Percentiles rank a stretch among this genome's conserved stretches.
Evolutionary conservation across 139 green algal genomes (phyloP).

Genomic region (Diplosphaera chodatii): DNA sequence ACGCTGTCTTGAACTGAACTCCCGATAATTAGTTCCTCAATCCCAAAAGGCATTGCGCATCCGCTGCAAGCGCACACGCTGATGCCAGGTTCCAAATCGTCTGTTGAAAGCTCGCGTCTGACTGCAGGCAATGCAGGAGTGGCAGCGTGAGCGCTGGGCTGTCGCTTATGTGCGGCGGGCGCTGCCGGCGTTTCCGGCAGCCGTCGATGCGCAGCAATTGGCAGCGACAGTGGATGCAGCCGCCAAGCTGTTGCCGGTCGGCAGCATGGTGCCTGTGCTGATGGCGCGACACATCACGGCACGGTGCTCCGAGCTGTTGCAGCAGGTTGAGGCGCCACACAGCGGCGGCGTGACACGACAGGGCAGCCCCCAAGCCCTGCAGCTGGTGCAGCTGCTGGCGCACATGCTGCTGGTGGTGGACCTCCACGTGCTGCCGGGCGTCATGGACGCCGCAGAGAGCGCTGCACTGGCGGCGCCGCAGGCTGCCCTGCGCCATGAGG

Average conservation of each 20-base stretch:
- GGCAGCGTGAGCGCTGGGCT: constrained; percentile 23
- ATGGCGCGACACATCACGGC: constrained; percentile 8
- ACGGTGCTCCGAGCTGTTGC: neutral
- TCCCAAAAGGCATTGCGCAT: no score
- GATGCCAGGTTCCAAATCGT: no score
- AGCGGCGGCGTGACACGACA: no score
- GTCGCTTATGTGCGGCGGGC: constrained; percentile 21
- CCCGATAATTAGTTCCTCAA: no score
- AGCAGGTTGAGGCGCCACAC: no score
- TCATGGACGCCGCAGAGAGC: neutral
- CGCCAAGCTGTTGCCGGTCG: constrained; percentile 18
- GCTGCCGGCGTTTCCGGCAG: constrained; percentile 24
- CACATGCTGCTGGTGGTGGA: constrained; percentile 18
- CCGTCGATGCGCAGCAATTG: constrained; percentile 6
- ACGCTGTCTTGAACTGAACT: no score
- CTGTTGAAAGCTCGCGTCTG: neutral
- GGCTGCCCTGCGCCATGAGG: neutral
- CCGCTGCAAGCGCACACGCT: no score
- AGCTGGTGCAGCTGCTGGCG: constrained; percentile 14
- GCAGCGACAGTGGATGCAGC: constrained; percentile 15
- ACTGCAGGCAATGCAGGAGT: neutral
- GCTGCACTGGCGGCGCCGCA: neutral
- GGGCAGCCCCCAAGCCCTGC: no score
- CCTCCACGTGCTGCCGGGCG: constrained; percentile 7
- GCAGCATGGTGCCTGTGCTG: constrained; percentile 21